Base-by-base conservation (phyloP, 2,329 filamentous ascomycete genomes). In the Aureobasidium leucospermi region DNA sequence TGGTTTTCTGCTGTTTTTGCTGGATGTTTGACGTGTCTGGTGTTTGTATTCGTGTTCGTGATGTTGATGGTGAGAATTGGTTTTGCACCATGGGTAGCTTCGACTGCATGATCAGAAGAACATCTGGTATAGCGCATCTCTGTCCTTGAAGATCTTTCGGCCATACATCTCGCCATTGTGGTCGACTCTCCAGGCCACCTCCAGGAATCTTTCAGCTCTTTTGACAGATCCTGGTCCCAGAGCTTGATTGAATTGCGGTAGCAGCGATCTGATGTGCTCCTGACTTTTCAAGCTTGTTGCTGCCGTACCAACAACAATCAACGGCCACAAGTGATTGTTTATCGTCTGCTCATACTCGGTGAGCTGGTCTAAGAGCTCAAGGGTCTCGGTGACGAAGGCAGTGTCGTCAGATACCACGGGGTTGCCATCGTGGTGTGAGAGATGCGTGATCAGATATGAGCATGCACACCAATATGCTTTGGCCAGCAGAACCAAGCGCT, bases 381-480 rank as follows among this genome's bases (percentile, higher is more conserved):
- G 5, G 7, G 29, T 36, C n/a, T 52, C 31, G 6, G 6, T 38
- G 4, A 52, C 19, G 13, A 59, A 42, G 19, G 16, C 34, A 15
- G 16, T 15, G 4, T 15, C 6, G 4, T 52, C 38, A 9, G 29
- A 29, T 9, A 34, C 32, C 23, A 39, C 5, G 4, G 11, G 6
- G 23, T 29, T n/a, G 9, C 13, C 31, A 15, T 13, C 19, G n/a
- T 51, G 13, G 23, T 51, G 15, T 7, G 38, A 32, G 10, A 59
- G 57, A 16, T 43, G 13, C 6, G 38, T 28, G 2, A 39, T n/a
- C 3, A 59, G 57, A 16, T 38, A 52, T 2, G 57, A 59, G 16
- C 57, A 59, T 45, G 57, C 57, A 15, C 45, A 52, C 57, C 57
- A 59, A 36, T 59, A 59, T 23, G 46, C 38, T 2, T 19, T 36